phyloP scores from a whole-genome alignment of 768 basidiomycete genomes.

The Auriscalpium vulgare region DNA sequence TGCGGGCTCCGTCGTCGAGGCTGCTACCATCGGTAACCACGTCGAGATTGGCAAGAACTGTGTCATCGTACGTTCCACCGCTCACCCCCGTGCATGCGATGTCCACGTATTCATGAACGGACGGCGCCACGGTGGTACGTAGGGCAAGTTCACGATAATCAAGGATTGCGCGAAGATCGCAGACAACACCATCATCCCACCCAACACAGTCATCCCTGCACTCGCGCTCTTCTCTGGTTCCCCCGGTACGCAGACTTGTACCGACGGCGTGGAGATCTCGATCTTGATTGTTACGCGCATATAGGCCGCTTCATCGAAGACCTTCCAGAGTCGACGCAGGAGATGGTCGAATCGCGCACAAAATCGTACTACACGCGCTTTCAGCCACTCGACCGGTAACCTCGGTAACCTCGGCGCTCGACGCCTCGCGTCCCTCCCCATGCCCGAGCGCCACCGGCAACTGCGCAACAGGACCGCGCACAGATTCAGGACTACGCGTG shows the following conservation, averaged over 20 bases:
- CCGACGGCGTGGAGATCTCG: background rate
- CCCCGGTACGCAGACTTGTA: conserved; percentile 51
- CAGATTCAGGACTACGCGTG: too few species aligned
- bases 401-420: too few species aligned
- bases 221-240: conserved; percentile 80
- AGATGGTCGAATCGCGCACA: conserved; percentile 78
- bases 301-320: conserved; percentile 76
- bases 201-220: conserved; percentile 89
- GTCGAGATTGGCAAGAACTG: conserved; percentile 95
- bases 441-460: too few species aligned
- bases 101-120: background rate
- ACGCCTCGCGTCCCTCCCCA: too few species aligned
- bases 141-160: conserved; percentile 97
- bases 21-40: conserved; percentile 88
- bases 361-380: conserved; percentile 85
- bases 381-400: conserved; percentile 36
- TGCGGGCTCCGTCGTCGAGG: conserved; percentile 82
- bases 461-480: too few species aligned
- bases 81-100: background rate
- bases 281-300: background rate
- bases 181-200: conserved; percentile 84
- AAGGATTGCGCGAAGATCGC: conserved; percentile 90
- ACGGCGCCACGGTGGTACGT: background rate
- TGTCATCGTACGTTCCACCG: conserved; percentile 61
- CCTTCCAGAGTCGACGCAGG: conserved; percentile 90